Evolutionary conservation across 257 asterid species (phyloP), one percentile per base, ranked within the genome.

Genomic region (Oldenlandia corymbosa): DNA sequence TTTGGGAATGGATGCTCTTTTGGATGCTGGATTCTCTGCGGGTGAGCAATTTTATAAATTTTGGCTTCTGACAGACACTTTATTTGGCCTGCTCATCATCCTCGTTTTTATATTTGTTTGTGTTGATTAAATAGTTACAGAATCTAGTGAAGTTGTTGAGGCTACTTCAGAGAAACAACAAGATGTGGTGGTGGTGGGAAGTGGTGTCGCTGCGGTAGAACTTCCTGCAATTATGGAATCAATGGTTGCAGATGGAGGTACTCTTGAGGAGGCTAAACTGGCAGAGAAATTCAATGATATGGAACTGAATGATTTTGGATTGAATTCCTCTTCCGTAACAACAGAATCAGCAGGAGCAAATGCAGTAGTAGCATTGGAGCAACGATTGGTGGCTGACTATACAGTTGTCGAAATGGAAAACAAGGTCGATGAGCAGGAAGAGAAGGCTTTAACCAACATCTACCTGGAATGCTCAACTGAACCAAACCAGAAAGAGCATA

Each of bases 161-260:
- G 10, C 36, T 49, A 7, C 41, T n/a, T 23, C 41, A 45, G 58
- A 34, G 39, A 9, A 34, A 34, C 6, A 62, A 43, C 55, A n/a
- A 30, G 56, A 20, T 24, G 7, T n/a, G 6, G 67, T 37, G 55
- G 60, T n/a, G n/a, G n/a, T n/a, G 34, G 39, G 39, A 34, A 4
- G 9, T 14, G 23, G 5, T 17, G 24, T 51, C 56, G 20, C 52
- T 11, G 39, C n/a, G n/a, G n/a, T n/a, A n/a, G n/a, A 42, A 42
- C 24, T 23, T 65, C 24, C 31, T 65, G 56, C 66, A 31, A 20
- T 32, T 43, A 26, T 21, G 37, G 58, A 67, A 55, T 21, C 46
- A 27, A 31, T 16, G 51, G n/a, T 23, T 13, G 73, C 60, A 52
- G 17, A 34, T 3, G 39, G 9, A 34, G 39, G 9, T 34, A 9